Base-by-base conservation (phyloP, 73 alveolate genomes). In the Urostyla sp. region DNA sequence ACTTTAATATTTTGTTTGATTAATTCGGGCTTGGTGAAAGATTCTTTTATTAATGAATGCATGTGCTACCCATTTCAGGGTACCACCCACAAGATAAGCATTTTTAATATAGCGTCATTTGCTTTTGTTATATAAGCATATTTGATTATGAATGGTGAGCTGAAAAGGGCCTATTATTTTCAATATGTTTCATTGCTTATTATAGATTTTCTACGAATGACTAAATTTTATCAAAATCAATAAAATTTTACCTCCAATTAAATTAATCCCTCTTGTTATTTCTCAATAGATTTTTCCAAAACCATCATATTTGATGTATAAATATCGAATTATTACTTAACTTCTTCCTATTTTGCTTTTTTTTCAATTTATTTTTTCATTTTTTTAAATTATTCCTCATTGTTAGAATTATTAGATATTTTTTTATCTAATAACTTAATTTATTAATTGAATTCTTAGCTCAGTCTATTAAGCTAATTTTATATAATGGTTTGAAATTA, bases 161-260 rank as follows among this genome's bases (percentile, higher is more conserved):
- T 24, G 37, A 63, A 20, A 63, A 57, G 10, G 61, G 21, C 45
- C n/a, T 8, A 21, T 63, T 20, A 28, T 38, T 69, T 32, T 69
- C 83, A 4, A 69, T 23, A 48, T 69, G 44, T 20, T 59, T 44
- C 21, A 69, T 34, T 6, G 83, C 83, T 55, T 46, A 28, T 46
- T 67, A 67, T 27, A 69, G 34, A 26, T 69, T 69, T 55, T 69
- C 83, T 49, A 26, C 44, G 53, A 49, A 67, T 69, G 57, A 46
- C n/a, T 63, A 63, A 63, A 10, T 3, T 24, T 5, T 15, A 16
- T 16, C 18, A 15, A 58, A n/a, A 34, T 15, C 36, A 4, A 37
- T 20, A 38, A 2, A 18, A 43, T 63, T 30, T 11, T 63, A 63
- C 79, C 60, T 63, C 79, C 30, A 69, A 46, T 34, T 69, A 46